Conservation (phyloP, 2,329 filamentous ascomycete species). For the Fusarium annulatum region DNA sequence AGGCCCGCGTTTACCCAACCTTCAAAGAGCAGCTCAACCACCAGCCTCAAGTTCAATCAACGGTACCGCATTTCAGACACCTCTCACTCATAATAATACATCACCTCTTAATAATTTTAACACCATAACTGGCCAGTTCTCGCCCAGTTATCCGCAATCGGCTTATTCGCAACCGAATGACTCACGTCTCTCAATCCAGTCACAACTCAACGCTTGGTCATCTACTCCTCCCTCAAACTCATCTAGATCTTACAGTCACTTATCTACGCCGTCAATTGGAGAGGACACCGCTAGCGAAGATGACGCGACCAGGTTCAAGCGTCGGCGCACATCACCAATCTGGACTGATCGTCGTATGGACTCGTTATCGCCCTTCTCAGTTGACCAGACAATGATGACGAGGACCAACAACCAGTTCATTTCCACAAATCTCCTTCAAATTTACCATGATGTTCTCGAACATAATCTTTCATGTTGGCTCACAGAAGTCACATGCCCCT, state of each 20-base stretch:
- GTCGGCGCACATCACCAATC: slow-evolving; percentile 28
- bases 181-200: neutral
- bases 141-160: slow-evolving; percentile 1
- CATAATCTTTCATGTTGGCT: slow-evolving; percentile 43
- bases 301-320: slow-evolving; percentile 15
- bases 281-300: neutral
- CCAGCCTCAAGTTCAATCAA: neutral
- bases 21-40: neutral
- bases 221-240: neutral
- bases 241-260: neutral
- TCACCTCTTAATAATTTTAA: neutral
- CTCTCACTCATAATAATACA: slow-evolving; percentile 1
- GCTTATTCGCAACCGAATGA: slow-evolving; percentile 7
- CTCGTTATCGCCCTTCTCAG: slow-evolving; percentile 36
- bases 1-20: neutral
- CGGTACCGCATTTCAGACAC: neutral
- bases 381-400: slow-evolving; percentile 41
- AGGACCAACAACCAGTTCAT: slow-evolving; percentile 42
- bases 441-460: slow-evolving; percentile 43
- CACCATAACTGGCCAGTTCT: neutral
- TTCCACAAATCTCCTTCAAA: slow-evolving; percentile 38
- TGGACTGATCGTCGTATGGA: slow-evolving; percentile 15
- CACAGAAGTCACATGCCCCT: slow-evolving; percentile 42
- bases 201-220: slow-evolving; percentile 11
- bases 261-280: neutral